Evolutionary conservation across 1,284 basidiomycete species (phyloP).

Genomic region (Naganishia cerealis): DNA sequence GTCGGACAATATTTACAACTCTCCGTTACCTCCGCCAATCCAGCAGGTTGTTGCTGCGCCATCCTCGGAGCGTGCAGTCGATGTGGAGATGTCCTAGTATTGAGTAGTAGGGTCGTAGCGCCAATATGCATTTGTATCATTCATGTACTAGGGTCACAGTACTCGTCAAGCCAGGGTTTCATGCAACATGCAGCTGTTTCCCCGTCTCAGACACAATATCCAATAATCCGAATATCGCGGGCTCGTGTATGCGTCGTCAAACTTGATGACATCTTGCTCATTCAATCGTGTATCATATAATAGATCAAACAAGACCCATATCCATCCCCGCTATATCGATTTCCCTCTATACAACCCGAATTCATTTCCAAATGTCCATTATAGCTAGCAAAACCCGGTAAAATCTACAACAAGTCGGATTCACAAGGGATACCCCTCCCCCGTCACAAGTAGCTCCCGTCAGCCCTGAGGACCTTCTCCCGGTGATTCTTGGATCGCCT

Average conservation of each 20-base stretch:
- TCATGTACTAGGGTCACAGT: neutral
- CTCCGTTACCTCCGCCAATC: slow-evolving; percentile 32
- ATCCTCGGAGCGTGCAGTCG: slow-evolving; percentile 12
- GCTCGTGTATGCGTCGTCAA: neutral
- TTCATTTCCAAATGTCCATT: slow-evolving; percentile 1
- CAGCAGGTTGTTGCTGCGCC: slow-evolving; percentile 16
- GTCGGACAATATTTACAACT: slow-evolving; percentile 26
- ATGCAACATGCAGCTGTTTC: neutral
- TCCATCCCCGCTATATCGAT: neutral
- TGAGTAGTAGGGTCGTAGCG: neutral
- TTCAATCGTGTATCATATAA: neutral
- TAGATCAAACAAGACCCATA: neutral
- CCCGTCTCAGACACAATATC: neutral
- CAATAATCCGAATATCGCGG: neutral
- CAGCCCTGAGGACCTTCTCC: slow-evolving; percentile 20
- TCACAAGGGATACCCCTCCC: neutral
- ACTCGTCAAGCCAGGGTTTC: too few relatives aligned
- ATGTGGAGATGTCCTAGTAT: slow-evolving; percentile 29
- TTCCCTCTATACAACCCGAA: slow-evolving; percentile 5
- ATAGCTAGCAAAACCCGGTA: neutral
- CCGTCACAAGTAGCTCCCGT: neutral
- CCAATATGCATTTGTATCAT: slow-evolving; percentile 3
- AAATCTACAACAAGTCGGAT: neutral
- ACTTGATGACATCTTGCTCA: neutral
- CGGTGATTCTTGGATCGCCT: slow-evolving; percentile 22